phyloP scores from a whole-genome alignment of 306 rosid genomes.

The Castanopsis chinensis region DNA sequence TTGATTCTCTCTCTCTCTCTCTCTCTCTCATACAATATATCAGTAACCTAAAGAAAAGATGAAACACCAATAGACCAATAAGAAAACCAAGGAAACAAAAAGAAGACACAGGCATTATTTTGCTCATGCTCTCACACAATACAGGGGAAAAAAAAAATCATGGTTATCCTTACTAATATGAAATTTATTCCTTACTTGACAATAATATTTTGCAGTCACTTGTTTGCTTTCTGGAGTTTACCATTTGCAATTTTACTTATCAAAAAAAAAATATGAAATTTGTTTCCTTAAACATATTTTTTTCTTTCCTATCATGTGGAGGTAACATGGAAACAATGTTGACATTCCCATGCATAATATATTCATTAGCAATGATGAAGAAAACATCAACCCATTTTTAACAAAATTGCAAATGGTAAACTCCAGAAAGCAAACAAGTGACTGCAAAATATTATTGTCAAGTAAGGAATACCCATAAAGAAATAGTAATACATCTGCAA shows the following conservation, averaged over 20 bases:
- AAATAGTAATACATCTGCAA: not conserved
- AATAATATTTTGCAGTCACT: not conserved
- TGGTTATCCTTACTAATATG: not conserved
- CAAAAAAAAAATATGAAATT: no score
- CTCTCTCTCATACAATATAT: not conserved
- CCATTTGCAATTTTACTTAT: not conserved
- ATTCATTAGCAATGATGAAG: not conserved
- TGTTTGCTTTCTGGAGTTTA: not conserved
- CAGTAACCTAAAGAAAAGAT: not conserved
- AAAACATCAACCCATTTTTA: not conserved
- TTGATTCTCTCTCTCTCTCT: not conserved
- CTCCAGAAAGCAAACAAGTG: not conserved
- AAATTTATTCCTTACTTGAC: not conserved
- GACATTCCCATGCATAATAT: no score
- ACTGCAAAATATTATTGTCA: not conserved
- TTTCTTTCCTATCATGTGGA: not conserved
- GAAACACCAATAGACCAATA: not conserved
- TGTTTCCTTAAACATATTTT: not conserved
- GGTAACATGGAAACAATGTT: not conserved
- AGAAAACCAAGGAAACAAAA: not conserved
- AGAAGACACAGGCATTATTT: not conserved
- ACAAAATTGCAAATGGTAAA: not conserved
- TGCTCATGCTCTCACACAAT: not conserved
- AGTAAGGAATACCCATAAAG: not conserved
- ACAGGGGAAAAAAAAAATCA: not conserved